These are phyloP conservation scores for Myrica gale DNA, from an alignment of 306 rosid species.

Conservation along the genomic window DNA sequence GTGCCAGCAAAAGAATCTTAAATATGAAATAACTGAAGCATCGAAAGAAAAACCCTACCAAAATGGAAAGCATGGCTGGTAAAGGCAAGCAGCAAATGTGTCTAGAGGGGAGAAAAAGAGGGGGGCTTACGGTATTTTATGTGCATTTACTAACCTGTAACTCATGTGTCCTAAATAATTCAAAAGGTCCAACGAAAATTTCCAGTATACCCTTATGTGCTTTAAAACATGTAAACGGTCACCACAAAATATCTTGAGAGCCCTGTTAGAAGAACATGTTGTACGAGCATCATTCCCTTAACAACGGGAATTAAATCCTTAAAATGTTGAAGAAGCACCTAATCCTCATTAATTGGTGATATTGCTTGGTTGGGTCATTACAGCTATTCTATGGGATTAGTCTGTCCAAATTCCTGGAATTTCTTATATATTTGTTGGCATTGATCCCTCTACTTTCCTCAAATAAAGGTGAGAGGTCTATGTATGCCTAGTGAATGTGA, in stretches of 20 bases:
- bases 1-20: no score
- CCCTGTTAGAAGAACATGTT: no score
- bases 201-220: no score
- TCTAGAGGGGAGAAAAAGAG: not conserved
- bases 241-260: no score
- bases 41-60: not conserved
- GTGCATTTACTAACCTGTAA: not conserved
- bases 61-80: not conserved
- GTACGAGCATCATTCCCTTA: no score
- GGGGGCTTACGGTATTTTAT: not conserved
- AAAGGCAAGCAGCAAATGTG: not conserved
- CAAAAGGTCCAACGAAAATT: no score
- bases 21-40: no score
- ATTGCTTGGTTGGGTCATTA: not conserved
- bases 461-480: not conserved
- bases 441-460: not conserved
- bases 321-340: no score
- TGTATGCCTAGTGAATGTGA: not conserved
- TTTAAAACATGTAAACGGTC: no score
- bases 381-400: not conserved
- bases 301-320: no score
- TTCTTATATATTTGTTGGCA: not conserved
- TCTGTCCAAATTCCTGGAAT: not conserved
- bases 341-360: no score
- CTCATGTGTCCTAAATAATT: not conserved